Conservation (phyloP, 2,329 filamentous ascomycete species). For the Gremmenia infestans region DNA sequence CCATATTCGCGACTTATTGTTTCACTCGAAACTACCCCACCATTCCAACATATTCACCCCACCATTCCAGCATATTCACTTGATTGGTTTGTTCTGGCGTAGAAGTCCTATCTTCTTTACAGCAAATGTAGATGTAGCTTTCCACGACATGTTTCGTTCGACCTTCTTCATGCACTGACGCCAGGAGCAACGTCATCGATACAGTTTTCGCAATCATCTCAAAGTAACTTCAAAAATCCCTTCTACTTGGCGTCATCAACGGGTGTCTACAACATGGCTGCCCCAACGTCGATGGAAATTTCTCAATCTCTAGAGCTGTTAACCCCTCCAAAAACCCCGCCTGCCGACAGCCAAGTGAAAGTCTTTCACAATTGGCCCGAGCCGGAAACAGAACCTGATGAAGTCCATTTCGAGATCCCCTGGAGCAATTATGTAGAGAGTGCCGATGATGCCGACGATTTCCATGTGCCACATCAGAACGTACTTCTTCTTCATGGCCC, state of each 20-base stretch:
- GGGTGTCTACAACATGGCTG: not conserved
- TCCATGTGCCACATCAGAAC: constrained; percentile 34
- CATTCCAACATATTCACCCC: not conserved
- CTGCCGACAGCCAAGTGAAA: constrained; percentile 6
- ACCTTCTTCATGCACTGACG: not conserved
- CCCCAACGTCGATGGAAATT: constrained; percentile 4
- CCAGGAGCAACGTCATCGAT: not conserved
- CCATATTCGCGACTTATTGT: constrained; percentile 1
- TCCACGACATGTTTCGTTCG: too few species aligned
- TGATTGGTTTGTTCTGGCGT: not conserved
- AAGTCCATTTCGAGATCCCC: not conserved
- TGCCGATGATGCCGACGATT: constrained; percentile 1
- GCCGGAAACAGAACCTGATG: constrained; percentile 19
- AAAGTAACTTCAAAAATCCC: not conserved
- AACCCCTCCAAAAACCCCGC: constrained; percentile 22
- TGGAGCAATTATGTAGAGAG: not conserved
- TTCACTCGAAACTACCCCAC: constrained; percentile 1
- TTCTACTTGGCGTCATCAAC: too few species aligned
- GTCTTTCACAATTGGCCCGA: constrained; percentile 23
- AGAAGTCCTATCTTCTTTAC: too few species aligned
- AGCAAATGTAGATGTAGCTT: too few species aligned
- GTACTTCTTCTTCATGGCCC: constrained; percentile 46
- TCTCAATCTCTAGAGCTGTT: constrained; percentile 18
- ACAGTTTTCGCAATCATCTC: not conserved
- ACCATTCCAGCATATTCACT: not conserved